Conservation (phyloP, 495 filamentous ascomycete genomes). For the Hypomontagnella submonticulosa region DNA sequence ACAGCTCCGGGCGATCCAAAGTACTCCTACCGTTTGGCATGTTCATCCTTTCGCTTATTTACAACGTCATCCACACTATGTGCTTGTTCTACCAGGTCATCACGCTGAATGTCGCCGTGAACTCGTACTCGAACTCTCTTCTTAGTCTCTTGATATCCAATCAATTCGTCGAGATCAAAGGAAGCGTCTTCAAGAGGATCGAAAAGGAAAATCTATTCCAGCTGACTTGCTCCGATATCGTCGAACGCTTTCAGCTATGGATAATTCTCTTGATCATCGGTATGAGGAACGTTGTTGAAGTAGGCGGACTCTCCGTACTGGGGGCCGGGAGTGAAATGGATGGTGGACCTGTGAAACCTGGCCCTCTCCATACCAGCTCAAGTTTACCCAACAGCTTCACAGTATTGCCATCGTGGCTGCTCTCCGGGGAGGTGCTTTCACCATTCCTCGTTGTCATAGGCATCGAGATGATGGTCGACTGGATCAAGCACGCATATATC, state of each 20-base stretch:
- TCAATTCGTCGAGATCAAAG: constrained; percentile 98
- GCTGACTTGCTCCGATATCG: constrained; percentile 93
- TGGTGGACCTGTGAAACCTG: constrained; percentile 55
- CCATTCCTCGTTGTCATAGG: constrained; percentile 94
- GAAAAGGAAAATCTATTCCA: constrained; percentile 98
- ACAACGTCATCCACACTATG: constrained; percentile 87
- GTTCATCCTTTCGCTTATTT: constrained; percentile 85
- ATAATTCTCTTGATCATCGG: constrained; percentile 96
- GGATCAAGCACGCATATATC: constrained; percentile 97
- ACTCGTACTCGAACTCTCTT: constrained; percentile 96
- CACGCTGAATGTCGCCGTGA: constrained; percentile 96
- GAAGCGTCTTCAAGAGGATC: constrained; percentile 95
- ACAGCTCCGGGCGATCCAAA: constrained; percentile 89
- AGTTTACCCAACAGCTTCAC: constrained; percentile 89
- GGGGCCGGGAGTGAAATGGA: constrained; percentile 55
- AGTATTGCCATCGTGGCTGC: constrained; percentile 80
- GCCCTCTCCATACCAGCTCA: constrained; percentile 62
- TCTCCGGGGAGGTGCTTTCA: constrained; percentile 83
- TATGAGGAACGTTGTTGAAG: constrained; percentile 93
- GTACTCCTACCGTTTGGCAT: constrained; percentile 90
- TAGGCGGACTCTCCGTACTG: constrained; percentile 72
- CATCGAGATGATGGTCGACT: constrained; percentile 96
- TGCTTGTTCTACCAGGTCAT: constrained; percentile 97
- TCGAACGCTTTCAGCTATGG: constrained; percentile 98
- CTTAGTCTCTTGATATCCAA: constrained; percentile 92